Percentiles rank a stretch among this genome's conserved stretches.
Evolutionary conservation across 2,329 filamentous ascomycete genomes (phyloP).

Genomic region (Aschersonia sp.): DNA sequence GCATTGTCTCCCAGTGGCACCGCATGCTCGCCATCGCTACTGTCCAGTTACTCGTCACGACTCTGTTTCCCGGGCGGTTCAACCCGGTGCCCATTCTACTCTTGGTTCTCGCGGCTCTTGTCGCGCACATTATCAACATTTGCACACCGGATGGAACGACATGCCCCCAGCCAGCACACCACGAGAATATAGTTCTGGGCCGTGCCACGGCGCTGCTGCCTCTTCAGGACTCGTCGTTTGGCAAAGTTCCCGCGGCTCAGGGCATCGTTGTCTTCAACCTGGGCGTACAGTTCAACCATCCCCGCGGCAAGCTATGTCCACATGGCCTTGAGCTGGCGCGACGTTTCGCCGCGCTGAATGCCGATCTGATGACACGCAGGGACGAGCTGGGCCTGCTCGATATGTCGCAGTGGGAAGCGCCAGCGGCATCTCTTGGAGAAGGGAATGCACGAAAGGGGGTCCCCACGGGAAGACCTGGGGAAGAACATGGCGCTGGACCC

Average conservation of each 20-base stretch:
- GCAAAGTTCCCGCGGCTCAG: constrained; percentile 7
- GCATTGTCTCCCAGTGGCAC: constrained; percentile 18
- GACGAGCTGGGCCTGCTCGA: constrained; percentile 33
- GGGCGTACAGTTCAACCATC: constrained; percentile 30
- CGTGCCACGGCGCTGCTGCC: constrained; percentile 20
- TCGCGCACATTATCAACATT: too few species aligned
- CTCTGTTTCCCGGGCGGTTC: constrained; percentile 18
- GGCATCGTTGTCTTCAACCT: constrained; percentile 28
- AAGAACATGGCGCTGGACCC: too few species aligned
- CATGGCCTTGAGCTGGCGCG: constrained; percentile 22
- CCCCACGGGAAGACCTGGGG: too few species aligned
- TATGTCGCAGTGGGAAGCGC: constrained; percentile 21
- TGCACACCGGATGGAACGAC: too few species aligned
- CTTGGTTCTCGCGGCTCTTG: neutral
- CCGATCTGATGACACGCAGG: constrained; percentile 17
- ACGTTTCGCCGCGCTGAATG: constrained; percentile 23
- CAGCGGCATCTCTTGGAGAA: too few species aligned
- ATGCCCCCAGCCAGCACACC: too few species aligned
- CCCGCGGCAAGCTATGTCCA: constrained; percentile 32
- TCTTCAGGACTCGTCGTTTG: neutral
- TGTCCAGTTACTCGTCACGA: constrained; percentile 17
- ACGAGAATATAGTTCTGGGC: constrained; percentile 13
- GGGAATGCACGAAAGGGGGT: too few species aligned
- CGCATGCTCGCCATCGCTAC: constrained; percentile 19
- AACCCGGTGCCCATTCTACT: constrained; percentile 16